phyloP scores from a whole-genome alignment of 225 moss, liverwort and hornwort genomes.

The Bryoerythrophyllum caledonicum region DNA sequence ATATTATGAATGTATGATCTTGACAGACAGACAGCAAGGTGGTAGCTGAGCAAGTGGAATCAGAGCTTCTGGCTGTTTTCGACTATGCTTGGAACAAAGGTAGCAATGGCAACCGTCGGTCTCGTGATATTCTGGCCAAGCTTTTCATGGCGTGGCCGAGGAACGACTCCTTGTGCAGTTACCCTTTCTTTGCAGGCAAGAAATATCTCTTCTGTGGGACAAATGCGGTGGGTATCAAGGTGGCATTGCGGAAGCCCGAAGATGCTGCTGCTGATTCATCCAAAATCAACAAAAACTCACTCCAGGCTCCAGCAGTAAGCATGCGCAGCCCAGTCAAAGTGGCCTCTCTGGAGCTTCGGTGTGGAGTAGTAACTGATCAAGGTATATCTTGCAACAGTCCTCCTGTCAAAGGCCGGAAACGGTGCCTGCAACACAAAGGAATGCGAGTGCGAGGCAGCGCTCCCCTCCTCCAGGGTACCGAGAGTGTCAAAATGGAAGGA shows the following conservation, averaged over 20 bases:
- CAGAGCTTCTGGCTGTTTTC: slow-evolving; percentile 79
- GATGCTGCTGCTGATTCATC: slow-evolving; percentile 15
- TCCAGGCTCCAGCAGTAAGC: slow-evolving; percentile 9
- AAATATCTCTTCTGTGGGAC: slow-evolving; percentile 40
- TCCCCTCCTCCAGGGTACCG: not conserved
- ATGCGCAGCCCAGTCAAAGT: slow-evolving; percentile 8
- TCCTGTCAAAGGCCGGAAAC: slow-evolving; percentile 49
- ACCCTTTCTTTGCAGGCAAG: slow-evolving; percentile 19
- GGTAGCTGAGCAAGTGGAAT: slow-evolving; percentile 75
- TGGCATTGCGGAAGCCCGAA: slow-evolving; percentile 62
- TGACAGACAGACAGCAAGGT: slow-evolving; percentile 77
- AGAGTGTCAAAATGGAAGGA: too few species aligned
- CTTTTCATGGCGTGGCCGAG: slow-evolving; percentile 57
- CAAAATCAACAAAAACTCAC: too few species aligned
- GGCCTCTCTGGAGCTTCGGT: too few species aligned
- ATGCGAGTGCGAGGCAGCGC: slow-evolving; percentile 46
- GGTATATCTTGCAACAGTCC: slow-evolving; percentile 33
- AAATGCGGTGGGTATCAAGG: slow-evolving; percentile 71
- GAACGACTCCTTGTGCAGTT: slow-evolving; percentile 33
- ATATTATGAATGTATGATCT: too few species aligned
- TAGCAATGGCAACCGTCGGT: slow-evolving; percentile 69
- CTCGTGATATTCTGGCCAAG: slow-evolving; percentile 77
- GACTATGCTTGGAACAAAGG: slow-evolving; percentile 93
- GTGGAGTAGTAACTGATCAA: slow-evolving; percentile 27
- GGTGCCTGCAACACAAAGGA: slow-evolving; percentile 52